Conservation (phyloP, 1,139 yeast genomes). For the Debaryomyces sp. region DNA sequence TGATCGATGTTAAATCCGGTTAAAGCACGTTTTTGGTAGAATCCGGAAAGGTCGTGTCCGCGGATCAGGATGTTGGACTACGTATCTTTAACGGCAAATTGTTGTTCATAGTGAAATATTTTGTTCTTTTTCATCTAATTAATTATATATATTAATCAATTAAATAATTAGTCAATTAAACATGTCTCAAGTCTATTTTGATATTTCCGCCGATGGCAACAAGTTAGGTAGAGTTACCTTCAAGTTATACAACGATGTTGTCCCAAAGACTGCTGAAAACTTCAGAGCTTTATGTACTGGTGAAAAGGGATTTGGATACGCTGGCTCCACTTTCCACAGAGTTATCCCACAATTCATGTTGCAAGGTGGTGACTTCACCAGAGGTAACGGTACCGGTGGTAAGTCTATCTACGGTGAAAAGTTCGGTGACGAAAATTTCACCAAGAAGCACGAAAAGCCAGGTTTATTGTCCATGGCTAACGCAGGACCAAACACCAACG, state of each 20-base stretch:
- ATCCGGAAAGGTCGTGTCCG: conserved; percentile 1
- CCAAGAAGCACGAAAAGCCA: conserved; percentile 83
- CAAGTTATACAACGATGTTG: conserved; percentile 87
- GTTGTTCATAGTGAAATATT: not conserved
- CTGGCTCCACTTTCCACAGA: conserved; percentile 94
- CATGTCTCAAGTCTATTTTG: conserved; percentile 74
- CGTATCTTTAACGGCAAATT: conserved; percentile 1
- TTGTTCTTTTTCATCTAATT: conserved; percentile 1
- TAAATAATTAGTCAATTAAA: conserved; percentile 10
- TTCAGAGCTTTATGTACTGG: conserved; percentile 97
- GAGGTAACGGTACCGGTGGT: conserved; percentile 96
- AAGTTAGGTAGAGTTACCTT: conserved; percentile 38
- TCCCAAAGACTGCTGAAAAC: conserved; percentile 98
- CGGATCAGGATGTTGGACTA: not conserved
- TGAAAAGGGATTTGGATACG: conserved; percentile 96
- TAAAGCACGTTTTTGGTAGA: not conserved
- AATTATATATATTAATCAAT: conserved; percentile 1
- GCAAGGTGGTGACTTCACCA: conserved; percentile 99
- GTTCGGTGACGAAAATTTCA: conserved; percentile 95
- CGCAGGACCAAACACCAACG: conserved; percentile 99
- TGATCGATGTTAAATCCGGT: not conserved
- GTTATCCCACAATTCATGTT: conserved; percentile 98
- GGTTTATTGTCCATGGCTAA: conserved; percentile 99
- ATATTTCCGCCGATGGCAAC: conserved; percentile 66
- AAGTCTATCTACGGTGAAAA: conserved; percentile 96